phyloP scores from a whole-genome alignment of 768 basidiomycete genomes.

The Chalciporus piperatus region DNA sequence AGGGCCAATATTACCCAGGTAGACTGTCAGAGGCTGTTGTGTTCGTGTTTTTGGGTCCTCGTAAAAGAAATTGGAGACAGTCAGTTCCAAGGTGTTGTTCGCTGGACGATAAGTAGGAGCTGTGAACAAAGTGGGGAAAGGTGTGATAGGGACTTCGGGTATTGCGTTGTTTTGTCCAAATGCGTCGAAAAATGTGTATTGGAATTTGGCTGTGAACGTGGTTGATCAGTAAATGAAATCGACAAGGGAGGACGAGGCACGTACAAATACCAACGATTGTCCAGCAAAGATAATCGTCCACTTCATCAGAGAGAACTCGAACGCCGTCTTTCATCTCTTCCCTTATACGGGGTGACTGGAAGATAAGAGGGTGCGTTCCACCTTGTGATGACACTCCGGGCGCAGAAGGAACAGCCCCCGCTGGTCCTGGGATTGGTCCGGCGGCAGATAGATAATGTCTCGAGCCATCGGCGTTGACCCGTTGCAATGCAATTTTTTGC shows the following conservation, averaged over 20 bases:
- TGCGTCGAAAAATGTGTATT: constrained; percentile 92
- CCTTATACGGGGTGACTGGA: constrained; percentile 74
- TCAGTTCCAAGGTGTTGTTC: constrained; percentile 76
- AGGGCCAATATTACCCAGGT: constrained; percentile 87
- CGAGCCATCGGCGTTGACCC: constrained; percentile 77
- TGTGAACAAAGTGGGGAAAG: constrained; percentile 84
- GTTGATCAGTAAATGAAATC: constrained; percentile 19
- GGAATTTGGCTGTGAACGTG: constrained; percentile 70
- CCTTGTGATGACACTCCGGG: constrained; percentile 74
- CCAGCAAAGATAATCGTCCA: constrained; percentile 95
- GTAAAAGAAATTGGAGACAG: constrained; percentile 87
- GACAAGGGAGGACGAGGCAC: constrained; percentile 28
- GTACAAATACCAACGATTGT: constrained; percentile 93
- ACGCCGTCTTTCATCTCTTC: constrained; percentile 81
- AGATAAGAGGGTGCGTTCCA: constrained; percentile 78
- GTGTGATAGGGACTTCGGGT: constrained; percentile 80
- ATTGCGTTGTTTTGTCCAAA: constrained; percentile 76
- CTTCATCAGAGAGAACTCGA: constrained; percentile 76
- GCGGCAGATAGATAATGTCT: constrained; percentile 89
- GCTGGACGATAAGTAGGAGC: constrained; percentile 70
- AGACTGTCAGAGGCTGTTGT: constrained; percentile 79
- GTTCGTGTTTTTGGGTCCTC: constrained; percentile 62
- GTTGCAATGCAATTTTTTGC: constrained; percentile 92
- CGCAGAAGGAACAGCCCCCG: constrained; percentile 65
- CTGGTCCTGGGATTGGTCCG: constrained; percentile 77